These are phyloP conservation scores for Ramalina intermedia DNA, from an alignment of 495 filamentous ascomycete species.

Conservation along the genomic window DNA sequence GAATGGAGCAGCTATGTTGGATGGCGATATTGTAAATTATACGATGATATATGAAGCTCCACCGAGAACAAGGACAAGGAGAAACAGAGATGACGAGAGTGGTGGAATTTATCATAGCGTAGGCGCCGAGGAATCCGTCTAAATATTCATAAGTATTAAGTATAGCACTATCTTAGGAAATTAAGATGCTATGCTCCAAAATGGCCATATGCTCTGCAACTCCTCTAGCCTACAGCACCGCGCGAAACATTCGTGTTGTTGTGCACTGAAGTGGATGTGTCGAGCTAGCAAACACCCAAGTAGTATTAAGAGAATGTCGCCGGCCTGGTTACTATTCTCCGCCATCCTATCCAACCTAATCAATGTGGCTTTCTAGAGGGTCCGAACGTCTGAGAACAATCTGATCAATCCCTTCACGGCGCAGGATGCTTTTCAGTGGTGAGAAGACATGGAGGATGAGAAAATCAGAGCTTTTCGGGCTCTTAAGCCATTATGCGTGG, in stretches of 20 bases:
- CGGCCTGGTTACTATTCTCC: too few species aligned
- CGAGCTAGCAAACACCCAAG: too few species aligned
- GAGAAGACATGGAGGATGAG: conserved; percentile 9
- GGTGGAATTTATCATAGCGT: conserved; percentile 21
- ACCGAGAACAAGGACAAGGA: conserved; percentile 39
- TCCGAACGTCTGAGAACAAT: not conserved
- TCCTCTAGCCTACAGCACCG: too few species aligned
- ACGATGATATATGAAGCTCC: conserved; percentile 80
- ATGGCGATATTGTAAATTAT: conserved; percentile 71
- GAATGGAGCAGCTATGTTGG: conserved; percentile 53
- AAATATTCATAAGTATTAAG: too few species aligned
- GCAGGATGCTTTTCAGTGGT: too few species aligned
- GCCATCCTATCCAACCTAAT: too few species aligned
- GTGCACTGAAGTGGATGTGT: too few species aligned
- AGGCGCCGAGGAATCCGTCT: conserved; percentile 21
- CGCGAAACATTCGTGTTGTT: not conserved
- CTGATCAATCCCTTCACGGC: not conserved
- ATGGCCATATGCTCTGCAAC: too few species aligned
- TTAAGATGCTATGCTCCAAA: not conserved
- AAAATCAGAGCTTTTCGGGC: conserved; percentile 13
- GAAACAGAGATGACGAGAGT: conserved; percentile 9
- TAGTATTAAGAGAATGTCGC: too few species aligned
- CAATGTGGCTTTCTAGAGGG: not conserved
- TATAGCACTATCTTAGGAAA: not conserved
- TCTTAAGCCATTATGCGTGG: conserved; percentile 63